Base-by-base conservation (phyloP, 2,329 filamentous ascomycete species). In the Cytospora leucostoma region DNA sequence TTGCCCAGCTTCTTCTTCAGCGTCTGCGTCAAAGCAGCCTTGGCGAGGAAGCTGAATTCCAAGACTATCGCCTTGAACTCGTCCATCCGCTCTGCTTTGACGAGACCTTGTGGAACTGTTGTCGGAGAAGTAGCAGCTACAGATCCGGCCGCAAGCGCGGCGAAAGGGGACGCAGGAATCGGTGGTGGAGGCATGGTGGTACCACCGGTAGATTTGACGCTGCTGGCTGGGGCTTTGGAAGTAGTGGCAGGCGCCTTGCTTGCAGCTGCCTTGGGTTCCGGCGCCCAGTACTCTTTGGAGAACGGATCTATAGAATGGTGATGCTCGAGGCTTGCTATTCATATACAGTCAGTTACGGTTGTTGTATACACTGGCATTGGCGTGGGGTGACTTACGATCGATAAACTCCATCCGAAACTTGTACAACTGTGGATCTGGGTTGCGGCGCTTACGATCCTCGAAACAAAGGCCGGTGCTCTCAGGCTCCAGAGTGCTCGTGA, bases 401-500 rank as follows among this genome's bases (percentile, higher is more conserved):
- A 96, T 84, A 65, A 93, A 83, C 70, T 94, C 90, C 78, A 97
- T 88, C 67, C 83, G 86, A 75, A 89, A 91, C 8, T 82, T 79
- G 64, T 85, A 76, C 66, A 84, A 74, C 44, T 82, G 82, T 2
- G 79, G 77, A 69, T 74, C 81, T 67, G 75, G 80, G 71, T 72
- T 81, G 67, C 77, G 74, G 56, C 79, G 77, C 66, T 77, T 73
- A 44, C 70, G 74, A 71, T 89, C 83, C 71, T 96, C 91, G 85
- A 93, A 99, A 72, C 90, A 95, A 11, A 98, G 78, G 0, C 94
- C 95, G 4, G 88, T 92, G 72, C 84, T 90, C 50, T 90, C 80
- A 0, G 93, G 92, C 71, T 93, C 86, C 70, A 96, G 82, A 67
- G 91, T 87, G 35, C 88, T 86, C 79, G 84, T 70, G 84, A 77